Evolutionary conservation across 805 yeast genomes (phyloP), one percentile per base, ranked within the genome.

Genomic region (Candida vaughaniae): DNA sequence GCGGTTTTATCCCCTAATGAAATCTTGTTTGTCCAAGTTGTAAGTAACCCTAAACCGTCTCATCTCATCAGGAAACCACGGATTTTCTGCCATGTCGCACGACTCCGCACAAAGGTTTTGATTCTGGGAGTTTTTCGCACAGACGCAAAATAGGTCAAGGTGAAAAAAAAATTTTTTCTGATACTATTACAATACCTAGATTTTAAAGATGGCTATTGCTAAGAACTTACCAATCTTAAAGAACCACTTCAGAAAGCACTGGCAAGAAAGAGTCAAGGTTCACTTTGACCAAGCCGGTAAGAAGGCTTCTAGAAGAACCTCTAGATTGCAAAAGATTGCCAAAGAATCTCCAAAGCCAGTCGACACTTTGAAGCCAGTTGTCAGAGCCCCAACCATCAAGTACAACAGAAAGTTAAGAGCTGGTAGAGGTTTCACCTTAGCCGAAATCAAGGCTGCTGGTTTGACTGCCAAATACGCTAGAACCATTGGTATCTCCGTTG

Each of bases 251-350:
- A 85, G 97, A 82, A 91, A 91, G 87, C 91, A 91, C 95, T 93
- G 99, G 99, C 98, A 93, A 80, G 95, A 88, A 77, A 87, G 98
- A 70, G 99, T 93, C 82, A 87, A 80, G 73, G 96, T 88, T 65
- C 99, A 95, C 89, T 85, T 93, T 71, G 97, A 93, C 91, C 99
- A 93, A 82, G 96, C 99, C 68, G 99, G 99, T 73, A 89, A 91
- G 84, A 93, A 93, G 84, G 89, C 77, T 66, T 82, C 95, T 54
- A 89, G 99, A 84, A 85, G 99, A 79, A 78, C 76, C 56, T 85
- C 96, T 56, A 88, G 99, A 78, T 84, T 86, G 68, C 63, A 83
- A 62, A 90, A 85, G 80, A 95, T 96, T 61, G 96, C 96, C 62
- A 77, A 77, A 69, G 74, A 84, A 60, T 98, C 99, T 64, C 99